A percentile compares a stretch with the other conserved stretches of the same genome.
Evolutionary conservation across 2,329 filamentous ascomycete genomes (phyloP).

Genomic region (Delphinella strobiligena): DNA sequence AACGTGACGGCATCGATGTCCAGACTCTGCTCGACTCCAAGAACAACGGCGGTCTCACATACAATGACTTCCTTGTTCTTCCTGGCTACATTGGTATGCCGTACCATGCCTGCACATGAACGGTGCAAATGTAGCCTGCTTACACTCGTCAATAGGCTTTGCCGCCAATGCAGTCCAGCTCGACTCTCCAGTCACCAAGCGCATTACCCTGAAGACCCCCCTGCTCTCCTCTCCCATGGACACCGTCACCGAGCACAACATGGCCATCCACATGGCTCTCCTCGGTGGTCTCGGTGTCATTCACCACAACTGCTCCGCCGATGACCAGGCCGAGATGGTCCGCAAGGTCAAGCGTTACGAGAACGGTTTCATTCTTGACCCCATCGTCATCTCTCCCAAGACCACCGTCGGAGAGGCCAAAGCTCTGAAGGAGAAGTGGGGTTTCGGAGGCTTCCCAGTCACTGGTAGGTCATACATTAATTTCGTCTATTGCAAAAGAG

Average conservation of each 20-base stretch:
- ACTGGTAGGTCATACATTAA: slow-evolving; percentile 55
- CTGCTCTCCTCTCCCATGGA: slow-evolving; percentile 99
- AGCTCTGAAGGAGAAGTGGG: slow-evolving; percentile 92
- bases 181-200: slow-evolving; percentile 87
- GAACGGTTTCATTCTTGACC: slow-evolving; percentile 97
- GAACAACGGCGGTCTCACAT: slow-evolving; percentile 86
- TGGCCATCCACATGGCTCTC: slow-evolving; percentile 95
- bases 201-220: slow-evolving; percentile 89
- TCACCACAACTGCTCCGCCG: slow-evolving; percentile 98
- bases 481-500: slow-evolving; percentile 12
- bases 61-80: slow-evolving; percentile 96
- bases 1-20: slow-evolving; percentile 76
- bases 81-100: slow-evolving; percentile 80
- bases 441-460: slow-evolving; percentile 95
- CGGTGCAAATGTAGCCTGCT: slow-evolving; percentile 13
- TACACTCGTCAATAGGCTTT: slow-evolving; percentile 49
- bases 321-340: slow-evolving; percentile 97
- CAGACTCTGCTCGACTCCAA: slow-evolving; percentile 81
- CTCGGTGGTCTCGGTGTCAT: slow-evolving; percentile 87
- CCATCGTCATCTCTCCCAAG: slow-evolving; percentile 75
- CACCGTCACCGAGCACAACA: slow-evolving; percentile 97
- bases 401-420: slow-evolving; percentile 88
- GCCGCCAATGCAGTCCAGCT: slow-evolving; percentile 78
- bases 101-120: slow-evolving; percentile 2
- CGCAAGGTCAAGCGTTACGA: slow-evolving; percentile 98